Base-by-base conservation (phyloP, 495 filamentous ascomycete species). In the Acidomyces sp. region DNA sequence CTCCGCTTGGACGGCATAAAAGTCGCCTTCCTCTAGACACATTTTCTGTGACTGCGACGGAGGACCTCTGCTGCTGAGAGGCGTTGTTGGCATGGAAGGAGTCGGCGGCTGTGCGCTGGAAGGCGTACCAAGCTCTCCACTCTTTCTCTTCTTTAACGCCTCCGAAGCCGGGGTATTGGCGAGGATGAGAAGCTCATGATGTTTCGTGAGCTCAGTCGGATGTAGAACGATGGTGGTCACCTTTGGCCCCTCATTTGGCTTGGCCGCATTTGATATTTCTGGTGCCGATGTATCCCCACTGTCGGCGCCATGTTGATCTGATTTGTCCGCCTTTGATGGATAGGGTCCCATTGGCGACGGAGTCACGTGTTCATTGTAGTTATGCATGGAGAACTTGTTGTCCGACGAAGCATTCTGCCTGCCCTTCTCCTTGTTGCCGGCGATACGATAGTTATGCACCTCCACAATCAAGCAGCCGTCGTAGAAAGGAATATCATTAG, bases 391-490 rank as follows among this genome's bases (percentile, higher is more conserved):
- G 45, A 82, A 88, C 4, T 80, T 80, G 31, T 75, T 70, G 36
- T 71, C 64, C 37, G 61, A 60, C n/a, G 63, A 54, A 0, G 58
- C 46, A 4, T 71, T 70, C 17, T 73, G 62, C 36, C 76, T 75
- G 39, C 55, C 58, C 56, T 72, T 48, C 65, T 62, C 30, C 75
- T 67, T 22, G 6, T 26, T 43, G n/a, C 74, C 68, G 2, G 65
- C 69, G 4, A 80, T 78, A 37, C 77, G 78, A 59, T 94, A 81
- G 61, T 95, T 82, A 45, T 90, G 70, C 3, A 95, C 67, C 55
- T 93, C 77, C 31, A 96, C 86, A 46, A 99, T 96, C 36, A 99
- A 68, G 55, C 88, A 93, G 15, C 80, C 86, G 56, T 99, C 90
- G 54, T 96, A 99, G 52, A 92, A 96, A n/a, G 62, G 67, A 18